Evolutionary conservation across 2,329 filamentous ascomycete genomes (phyloP).

Genomic region (Catunica adiposa): DNA sequence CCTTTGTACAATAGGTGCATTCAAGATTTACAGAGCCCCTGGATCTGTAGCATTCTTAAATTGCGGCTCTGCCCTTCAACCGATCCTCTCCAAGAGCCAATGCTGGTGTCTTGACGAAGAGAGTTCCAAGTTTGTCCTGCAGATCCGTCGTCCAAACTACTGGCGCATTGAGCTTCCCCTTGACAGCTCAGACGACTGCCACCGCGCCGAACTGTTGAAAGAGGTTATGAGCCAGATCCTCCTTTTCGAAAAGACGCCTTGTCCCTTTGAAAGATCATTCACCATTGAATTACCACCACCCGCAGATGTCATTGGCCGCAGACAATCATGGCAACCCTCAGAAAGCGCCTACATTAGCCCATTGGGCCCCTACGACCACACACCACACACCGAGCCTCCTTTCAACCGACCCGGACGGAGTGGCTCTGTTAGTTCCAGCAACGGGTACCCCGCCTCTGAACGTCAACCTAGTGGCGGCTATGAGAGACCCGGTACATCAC

Average conservation of each 20-base stretch:
- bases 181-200: conserved; percentile 38
- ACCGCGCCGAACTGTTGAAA: conserved; percentile 50
- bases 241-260: conserved; percentile 74
- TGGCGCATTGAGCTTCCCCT: conserved; percentile 74
- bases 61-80: conserved; percentile 67
- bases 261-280: conserved; percentile 67
- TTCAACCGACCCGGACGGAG: conserved; percentile 1
- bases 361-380: conserved; percentile 11
- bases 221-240: conserved; percentile 54
- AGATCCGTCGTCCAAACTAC: conserved; percentile 67
- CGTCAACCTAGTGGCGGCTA: not conserved
- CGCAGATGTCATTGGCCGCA: conserved; percentile 21
- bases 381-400: conserved; percentile 4
- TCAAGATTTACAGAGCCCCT: conserved; percentile 73
- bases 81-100: conserved; percentile 77
- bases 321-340: conserved; percentile 8
- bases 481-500: conserved; percentile 11
- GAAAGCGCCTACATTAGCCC: conserved; percentile 9
- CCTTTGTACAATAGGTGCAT: conserved; percentile 35
- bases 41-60: conserved; percentile 78
- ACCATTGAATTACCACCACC: conserved; percentile 56
- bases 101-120: conserved; percentile 84
- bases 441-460: conserved; percentile 3
- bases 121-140: conserved; percentile 67
- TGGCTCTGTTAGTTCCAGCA: conserved; percentile 6